Evolutionary conservation across 2,329 filamentous ascomycete species (phyloP), one percentile per base, ranked within the genome.

Genomic region (Colletotrichum theobromicola): DNA sequence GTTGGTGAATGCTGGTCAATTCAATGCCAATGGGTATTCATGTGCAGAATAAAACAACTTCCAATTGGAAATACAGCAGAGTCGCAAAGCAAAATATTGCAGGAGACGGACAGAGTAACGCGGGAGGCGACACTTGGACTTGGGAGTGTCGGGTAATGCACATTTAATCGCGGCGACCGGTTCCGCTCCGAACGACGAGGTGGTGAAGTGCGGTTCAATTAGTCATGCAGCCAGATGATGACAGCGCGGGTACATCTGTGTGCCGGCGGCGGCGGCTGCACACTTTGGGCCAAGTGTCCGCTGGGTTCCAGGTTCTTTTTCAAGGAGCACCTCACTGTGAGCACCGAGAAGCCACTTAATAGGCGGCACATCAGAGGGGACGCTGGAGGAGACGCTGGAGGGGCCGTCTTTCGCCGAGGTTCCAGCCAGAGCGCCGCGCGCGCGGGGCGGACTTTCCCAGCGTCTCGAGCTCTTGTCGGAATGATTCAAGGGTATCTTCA

Each of bases 321-420:
- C 24, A n/a, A 58, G 21, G 55, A 8, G 21, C 55, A 28, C 15
- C 18, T 30, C n/a, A n/a, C n/a, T n/a, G n/a, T n/a, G n/a, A n/a
- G n/a, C n/a, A n/a, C n/a, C n/a, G n/a, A n/a, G n/a, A n/a, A n/a
- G n/a, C n/a, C n/a, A n/a, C n/a, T n/a, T n/a, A n/a, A n/a, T n/a
- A n/a, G n/a, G n/a, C n/a, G n/a, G n/a, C n/a, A n/a, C n/a, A n/a
- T n/a, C n/a, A n/a, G n/a, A n/a, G n/a, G n/a, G n/a, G n/a, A n/a
- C n/a, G n/a, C n/a, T n/a, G n/a, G n/a, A n/a, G n/a, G n/a, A n/a
- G n/a, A n/a, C n/a, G 37, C 37, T 46, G 42, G 42, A 46, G 24
- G 32, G 34, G 32, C 28, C 58, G 60, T 53, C n/a, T 32, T 75
- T 75, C 72, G 72, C 72, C 70, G 72, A 75, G 70, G 72, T 75